A percentile compares a stretch with the other conserved stretches of the same genome.
Evolutionary conservation across 495 filamentous ascomycete genomes (phyloP).

Genomic region (Penicillium tannophilum): DNA sequence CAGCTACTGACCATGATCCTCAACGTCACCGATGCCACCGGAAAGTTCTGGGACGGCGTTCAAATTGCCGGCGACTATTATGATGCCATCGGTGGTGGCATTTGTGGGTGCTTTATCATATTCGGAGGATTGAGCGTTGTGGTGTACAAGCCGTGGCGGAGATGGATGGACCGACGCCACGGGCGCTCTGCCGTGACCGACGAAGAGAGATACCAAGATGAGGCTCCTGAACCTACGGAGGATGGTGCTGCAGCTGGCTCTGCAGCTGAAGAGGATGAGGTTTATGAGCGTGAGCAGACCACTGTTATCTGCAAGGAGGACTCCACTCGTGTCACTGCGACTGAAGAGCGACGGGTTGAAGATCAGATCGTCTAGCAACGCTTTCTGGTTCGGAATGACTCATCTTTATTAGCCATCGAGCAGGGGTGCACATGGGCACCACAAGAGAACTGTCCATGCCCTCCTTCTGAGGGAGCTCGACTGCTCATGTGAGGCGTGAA

Average conservation of each 20-base stretch:
- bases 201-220: constrained; percentile 29
- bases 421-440: too few species aligned
- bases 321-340: constrained; percentile 21
- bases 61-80: constrained; percentile 74
- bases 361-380: constrained; percentile 20
- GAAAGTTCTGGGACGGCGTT: constrained; percentile 86
- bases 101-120: constrained; percentile 80
- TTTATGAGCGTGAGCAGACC: constrained; percentile 1
- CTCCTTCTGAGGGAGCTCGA: too few species aligned
- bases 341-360: constrained; percentile 19
- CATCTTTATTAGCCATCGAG: too few species aligned
- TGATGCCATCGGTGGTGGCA: constrained; percentile 82
- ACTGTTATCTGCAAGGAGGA: constrained; percentile 20
- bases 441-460: too few species aligned
- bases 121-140: constrained; percentile 72
- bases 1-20: constrained; percentile 78
- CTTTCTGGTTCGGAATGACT: not conserved
- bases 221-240: constrained; percentile 2
- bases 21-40: constrained; percentile 71
- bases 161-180: constrained; percentile 54
- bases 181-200: constrained; percentile 28
- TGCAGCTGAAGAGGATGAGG: not conserved
- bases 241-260: not conserved
- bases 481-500: too few species aligned
- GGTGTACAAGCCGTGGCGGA: constrained; percentile 76